Evolutionary conservation across 2,329 filamentous ascomycete species (phyloP).

Genomic region (Onygenales sp.): DNA sequence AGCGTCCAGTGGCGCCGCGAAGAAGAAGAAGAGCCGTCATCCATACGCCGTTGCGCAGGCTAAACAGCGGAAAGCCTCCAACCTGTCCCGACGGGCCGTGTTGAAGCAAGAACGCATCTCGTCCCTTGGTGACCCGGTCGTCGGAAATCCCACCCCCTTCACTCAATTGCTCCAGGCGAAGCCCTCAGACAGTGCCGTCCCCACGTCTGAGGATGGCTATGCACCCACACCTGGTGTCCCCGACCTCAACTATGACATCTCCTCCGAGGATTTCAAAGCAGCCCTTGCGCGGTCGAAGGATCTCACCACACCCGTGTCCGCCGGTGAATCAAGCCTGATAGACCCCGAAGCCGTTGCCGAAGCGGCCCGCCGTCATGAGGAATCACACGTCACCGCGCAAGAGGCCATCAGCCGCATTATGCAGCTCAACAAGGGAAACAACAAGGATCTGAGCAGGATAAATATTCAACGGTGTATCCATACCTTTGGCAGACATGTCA

Average conservation of each 20-base stretch:
- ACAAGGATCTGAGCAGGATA: slow-evolving; percentile 66
- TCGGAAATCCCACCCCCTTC: slow-evolving; percentile 71
- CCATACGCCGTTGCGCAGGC: slow-evolving; percentile 76
- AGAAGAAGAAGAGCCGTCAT: slow-evolving; percentile 39
- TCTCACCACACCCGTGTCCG: slow-evolving; percentile 40
- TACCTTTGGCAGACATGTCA: slow-evolving; percentile 83
- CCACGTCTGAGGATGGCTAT: slow-evolving; percentile 14
- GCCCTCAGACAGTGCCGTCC: slow-evolving; percentile 19
- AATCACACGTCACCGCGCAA: slow-evolving; percentile 56
- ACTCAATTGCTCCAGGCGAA: slow-evolving; percentile 66
- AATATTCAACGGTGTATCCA: slow-evolving; percentile 80
- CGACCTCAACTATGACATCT: slow-evolving; percentile 68
- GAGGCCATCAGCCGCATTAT: slow-evolving; percentile 74
- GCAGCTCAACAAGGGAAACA: slow-evolving; percentile 64
- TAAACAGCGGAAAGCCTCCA: slow-evolving; percentile 73
- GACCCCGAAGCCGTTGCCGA: slow-evolving; percentile 33
- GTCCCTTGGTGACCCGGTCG: slow-evolving; percentile 65
- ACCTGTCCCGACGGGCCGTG: slow-evolving; percentile 63
- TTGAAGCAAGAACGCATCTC: slow-evolving; percentile 56
- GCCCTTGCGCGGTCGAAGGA: slow-evolving; percentile 59
- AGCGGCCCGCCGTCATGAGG: slow-evolving; percentile 37
- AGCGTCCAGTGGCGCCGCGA: slow-evolving; percentile 28
- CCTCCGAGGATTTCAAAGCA: slow-evolving; percentile 54
- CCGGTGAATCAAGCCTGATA: slow-evolving; percentile 19
- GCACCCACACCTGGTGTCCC: slow-evolving; percentile 12